Evolutionary conservation across 2,329 filamentous ascomycete genomes (phyloP).

Genomic region (Aspergillus japonicus): DNA sequence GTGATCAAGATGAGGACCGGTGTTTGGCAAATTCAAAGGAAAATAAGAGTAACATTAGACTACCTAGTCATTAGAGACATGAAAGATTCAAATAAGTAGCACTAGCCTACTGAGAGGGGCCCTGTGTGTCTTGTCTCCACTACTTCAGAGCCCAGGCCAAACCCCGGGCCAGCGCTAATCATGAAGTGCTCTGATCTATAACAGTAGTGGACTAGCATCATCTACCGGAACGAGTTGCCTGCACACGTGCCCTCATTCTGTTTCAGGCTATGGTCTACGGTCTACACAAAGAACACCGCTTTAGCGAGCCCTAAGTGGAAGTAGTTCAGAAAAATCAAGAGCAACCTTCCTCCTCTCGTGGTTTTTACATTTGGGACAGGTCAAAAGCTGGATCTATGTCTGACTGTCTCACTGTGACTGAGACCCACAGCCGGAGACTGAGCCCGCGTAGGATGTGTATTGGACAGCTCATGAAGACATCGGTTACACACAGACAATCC

Average conservation of each 20-base stretch:
- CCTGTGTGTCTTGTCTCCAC: background rate
- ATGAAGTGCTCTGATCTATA: background rate
- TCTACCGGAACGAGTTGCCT: background rate
- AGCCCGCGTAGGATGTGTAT: background rate
- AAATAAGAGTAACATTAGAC: no score
- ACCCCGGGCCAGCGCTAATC: background rate
- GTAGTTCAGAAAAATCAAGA: background rate
- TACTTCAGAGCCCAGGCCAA: background rate
- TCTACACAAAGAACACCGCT: background rate
- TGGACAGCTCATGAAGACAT: background rate
- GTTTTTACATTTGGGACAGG: background rate
- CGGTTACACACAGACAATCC: background rate
- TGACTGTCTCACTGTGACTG: background rate
- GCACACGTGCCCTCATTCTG: background rate
- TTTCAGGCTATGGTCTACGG: background rate
- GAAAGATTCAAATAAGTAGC: no score
- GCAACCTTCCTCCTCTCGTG: background rate
- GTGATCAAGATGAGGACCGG: no score
- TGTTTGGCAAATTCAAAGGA: no score
- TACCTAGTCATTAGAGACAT: no score
- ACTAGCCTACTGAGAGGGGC: no score
- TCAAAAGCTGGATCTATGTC: background rate
- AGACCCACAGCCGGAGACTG: background rate
- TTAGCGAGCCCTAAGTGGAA: background rate
- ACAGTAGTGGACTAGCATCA: background rate